phyloP scores from a whole-genome alignment of 768 basidiomycete genomes.

The Tricholoma flavovirens region DNA sequence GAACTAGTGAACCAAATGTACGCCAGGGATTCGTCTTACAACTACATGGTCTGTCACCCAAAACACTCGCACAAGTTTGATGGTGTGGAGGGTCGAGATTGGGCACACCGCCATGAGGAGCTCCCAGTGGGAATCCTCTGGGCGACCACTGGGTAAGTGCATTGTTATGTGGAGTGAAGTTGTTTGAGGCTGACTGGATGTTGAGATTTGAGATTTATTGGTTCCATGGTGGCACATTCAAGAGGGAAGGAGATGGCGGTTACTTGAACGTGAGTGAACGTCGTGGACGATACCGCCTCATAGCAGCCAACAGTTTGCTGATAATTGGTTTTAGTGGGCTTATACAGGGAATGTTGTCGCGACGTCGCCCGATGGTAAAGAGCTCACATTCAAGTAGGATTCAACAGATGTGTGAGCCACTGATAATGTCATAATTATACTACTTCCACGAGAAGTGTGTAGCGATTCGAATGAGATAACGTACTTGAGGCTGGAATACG shows the following conservation, averaged over 20 bases:
- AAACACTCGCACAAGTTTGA: constrained; percentile 17
- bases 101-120: constrained; percentile 21
- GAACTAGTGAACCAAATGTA: constrained; percentile 1
- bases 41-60: constrained; percentile 6
- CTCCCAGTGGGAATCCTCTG: constrained; percentile 13
- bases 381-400: background rate
- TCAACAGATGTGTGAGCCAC: background rate
- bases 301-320: background rate
- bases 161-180: background rate
- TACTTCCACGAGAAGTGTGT: too few species aligned
- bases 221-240: constrained; percentile 16
- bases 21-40: constrained; percentile 6
- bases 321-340: constrained; percentile 9
- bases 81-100: constrained; percentile 17
- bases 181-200: background rate
- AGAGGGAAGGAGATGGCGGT: constrained; percentile 17
- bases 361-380: constrained; percentile 2
- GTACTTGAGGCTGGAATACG: too few species aligned
- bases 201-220: constrained; percentile 19
- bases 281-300: background rate
- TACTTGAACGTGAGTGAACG: constrained; percentile 17
- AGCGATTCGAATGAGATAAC: too few species aligned
- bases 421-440: too few species aligned
- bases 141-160: constrained; percentile 12
- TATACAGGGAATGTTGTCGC: constrained; percentile 7